Conservation (phyloP, 768 basidiomycete species). For the Tylopilus vinaceipallidus region DNA sequence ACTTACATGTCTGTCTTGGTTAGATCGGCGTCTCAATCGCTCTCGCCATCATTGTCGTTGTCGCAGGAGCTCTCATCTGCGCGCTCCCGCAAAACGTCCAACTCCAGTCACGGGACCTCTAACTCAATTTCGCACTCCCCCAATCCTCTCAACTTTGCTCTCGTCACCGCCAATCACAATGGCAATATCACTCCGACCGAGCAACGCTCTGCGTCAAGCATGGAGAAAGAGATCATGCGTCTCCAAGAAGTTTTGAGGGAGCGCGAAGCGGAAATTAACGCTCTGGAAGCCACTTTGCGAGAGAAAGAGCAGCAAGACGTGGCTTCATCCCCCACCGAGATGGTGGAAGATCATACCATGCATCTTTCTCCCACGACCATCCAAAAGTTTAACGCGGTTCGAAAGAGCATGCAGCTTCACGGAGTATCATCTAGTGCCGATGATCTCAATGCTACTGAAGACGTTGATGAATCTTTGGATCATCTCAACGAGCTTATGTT, state of each 20-base stretch:
- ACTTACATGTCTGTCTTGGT: constrained; percentile 14
- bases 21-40: constrained; percentile 90
- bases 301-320: constrained; percentile 31
- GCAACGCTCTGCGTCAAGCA: constrained; percentile 78
- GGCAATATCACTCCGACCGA: constrained; percentile 31
- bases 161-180: constrained; percentile 47
- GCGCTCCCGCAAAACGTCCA: constrained; percentile 81
- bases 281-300: constrained; percentile 58
- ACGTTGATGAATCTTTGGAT: constrained; percentile 68
- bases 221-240: constrained; percentile 95
- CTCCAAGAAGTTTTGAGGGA: constrained; percentile 90
- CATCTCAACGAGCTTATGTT: constrained; percentile 90
- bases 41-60: constrained; percentile 92
- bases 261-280: constrained; percentile 85
- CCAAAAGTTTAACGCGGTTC: constrained; percentile 71
- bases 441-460: constrained; percentile 34
- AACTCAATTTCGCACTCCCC: constrained; percentile 63
- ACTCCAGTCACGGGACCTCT: constrained; percentile 73
- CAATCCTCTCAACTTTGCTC: constrained; percentile 54
- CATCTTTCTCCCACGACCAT: constrained; percentile 70
- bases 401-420: constrained; percentile 58
- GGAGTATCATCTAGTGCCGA: constrained; percentile 34
- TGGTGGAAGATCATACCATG: constrained; percentile 27
- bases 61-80: constrained; percentile 95
- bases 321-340: not conserved